Base-by-base conservation (phyloP, 208 protist species). In the Leishmania gerbilli region DNA sequence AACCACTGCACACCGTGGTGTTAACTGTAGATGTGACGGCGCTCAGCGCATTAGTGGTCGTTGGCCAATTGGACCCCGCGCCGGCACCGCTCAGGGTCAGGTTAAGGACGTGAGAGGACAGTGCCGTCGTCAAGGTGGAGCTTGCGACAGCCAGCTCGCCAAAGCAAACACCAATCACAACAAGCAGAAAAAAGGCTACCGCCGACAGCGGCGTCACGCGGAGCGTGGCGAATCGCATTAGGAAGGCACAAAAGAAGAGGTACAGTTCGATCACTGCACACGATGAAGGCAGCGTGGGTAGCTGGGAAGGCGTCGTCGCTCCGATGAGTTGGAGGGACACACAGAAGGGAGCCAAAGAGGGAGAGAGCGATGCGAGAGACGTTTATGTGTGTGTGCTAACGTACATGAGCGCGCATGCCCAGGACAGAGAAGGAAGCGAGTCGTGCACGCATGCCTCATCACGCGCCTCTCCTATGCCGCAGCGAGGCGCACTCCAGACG, bases 31-130 rank as follows among this genome's bases (percentile, higher is more conserved):
- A 6, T 6, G 31, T 79, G 21, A 89, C 53, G 3, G n/a, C 47
- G 0, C 31, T 19, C 4, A 91, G 77, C 1, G 40, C 80, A 1
- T 37, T 72, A 4, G 83, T 79, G 19, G 75, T 87, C 17, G 42
- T 40, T 13, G 87, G 91, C 88, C 88, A 90, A 13, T 76, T 81
- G 40, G 71, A 56, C 13, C 86, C 88, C 37, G 75, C 74, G 24
- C 82, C 75, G 2, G 83, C 80, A 19, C 85, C 88, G 49, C 42
- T 85, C 34, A 95, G 77, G 5, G 87, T 89, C 6, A 87, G 37
- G 53, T 89, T 92, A 64, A 90, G 42, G 7, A 83, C 80, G 76
- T 90, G 87, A 3, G 84, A 87, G 0, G 89, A 71, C 3, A 87
- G 71, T 31, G 82, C 62, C 3, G 74, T 79, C 13, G 51, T 27